phyloP scores from a whole-genome alignment of 1,284 basidiomycete genomes.

The Tausonia pullulans region DNA sequence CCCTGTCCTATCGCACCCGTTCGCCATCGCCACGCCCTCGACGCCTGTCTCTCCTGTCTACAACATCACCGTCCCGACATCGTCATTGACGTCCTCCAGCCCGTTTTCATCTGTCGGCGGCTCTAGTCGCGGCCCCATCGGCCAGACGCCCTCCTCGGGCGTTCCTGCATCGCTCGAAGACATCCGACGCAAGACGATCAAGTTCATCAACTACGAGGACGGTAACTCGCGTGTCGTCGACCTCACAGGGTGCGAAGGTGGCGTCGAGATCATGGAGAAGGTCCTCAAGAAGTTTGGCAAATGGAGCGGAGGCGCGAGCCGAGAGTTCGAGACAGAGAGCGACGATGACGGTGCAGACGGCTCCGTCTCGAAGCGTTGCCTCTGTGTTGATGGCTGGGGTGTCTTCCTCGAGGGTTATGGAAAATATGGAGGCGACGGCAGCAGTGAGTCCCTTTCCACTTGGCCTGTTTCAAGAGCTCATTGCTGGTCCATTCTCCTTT shows the following conservation, averaged over 20 bases:
- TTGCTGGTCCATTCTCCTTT: conserved; percentile 14
- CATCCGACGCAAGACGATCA: conserved; percentile 66
- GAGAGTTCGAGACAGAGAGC: conserved; percentile 19
- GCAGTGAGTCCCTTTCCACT: conserved; percentile 2
- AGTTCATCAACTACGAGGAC: conserved; percentile 71
- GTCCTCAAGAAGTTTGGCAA: conserved; percentile 82
- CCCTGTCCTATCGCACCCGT: conserved; percentile 8
- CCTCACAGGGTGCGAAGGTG: conserved; percentile 61
- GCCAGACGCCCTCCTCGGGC: conserved; percentile 23
- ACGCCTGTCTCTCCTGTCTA: conserved; percentile 6
- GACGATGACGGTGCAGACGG: conserved; percentile 46
- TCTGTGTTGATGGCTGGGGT: conserved; percentile 79
- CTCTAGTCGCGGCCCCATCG: conserved; percentile 39
- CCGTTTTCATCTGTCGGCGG: conserved; percentile 5
- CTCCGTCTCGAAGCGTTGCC: conserved; percentile 36
- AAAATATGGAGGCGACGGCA: conserved; percentile 44
- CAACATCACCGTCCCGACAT: conserved; percentile 9
- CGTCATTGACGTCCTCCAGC: background rate
- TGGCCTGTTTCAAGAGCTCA: conserved; percentile 13
- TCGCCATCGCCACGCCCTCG: conserved; percentile 9
- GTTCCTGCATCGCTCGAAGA: conserved; percentile 56
- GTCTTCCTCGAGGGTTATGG: conserved; percentile 54
- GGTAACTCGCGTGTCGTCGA: conserved; percentile 63
- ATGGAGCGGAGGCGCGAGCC: conserved; percentile 37
- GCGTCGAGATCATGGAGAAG: conserved; percentile 71